Conservation (phyloP, 2,329 filamentous ascomycete species). For the Aspergillus sp. region DNA sequence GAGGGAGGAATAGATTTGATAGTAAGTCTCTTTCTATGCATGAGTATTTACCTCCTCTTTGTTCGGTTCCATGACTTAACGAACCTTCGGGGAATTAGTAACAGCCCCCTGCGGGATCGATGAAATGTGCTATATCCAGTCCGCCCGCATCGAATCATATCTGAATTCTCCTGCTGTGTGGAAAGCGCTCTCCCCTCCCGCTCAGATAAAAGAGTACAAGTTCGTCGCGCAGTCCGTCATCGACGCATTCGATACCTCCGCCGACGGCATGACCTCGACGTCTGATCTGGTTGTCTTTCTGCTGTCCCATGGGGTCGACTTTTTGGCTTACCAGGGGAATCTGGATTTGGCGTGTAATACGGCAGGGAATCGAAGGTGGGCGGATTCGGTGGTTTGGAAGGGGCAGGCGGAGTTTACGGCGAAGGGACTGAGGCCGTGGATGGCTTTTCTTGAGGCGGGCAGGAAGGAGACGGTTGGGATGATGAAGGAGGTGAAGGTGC, state of each 20-base stretch:
- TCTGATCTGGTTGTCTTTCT: conserved; percentile 2
- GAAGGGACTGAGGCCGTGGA: conserved; percentile 18
- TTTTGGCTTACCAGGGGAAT: conserved; percentile 25
- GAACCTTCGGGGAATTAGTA: conserved; percentile 10
- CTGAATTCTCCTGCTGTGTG: conserved; percentile 19
- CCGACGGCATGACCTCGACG: conserved; percentile 14
- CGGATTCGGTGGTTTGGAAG: conserved; percentile 23
- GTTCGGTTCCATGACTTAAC: too few species aligned
- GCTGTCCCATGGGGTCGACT: conserved; percentile 18
- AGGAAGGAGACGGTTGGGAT: conserved; percentile 4
- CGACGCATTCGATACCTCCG: conserved; percentile 12
- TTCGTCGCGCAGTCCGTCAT: conserved; percentile 9
- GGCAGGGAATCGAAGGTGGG: conserved; percentile 24
- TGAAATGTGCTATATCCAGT: conserved; percentile 20
- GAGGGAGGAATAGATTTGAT: conserved; percentile 25
- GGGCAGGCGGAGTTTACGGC: conserved; percentile 24
- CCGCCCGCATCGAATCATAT: conserved; percentile 18
- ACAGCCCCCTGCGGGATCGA: conserved; percentile 21
- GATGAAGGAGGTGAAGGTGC: conserved; percentile 9
- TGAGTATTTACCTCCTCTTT: too few species aligned
- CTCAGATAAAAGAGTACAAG: conserved; percentile 13
- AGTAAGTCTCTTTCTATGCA: conserved; percentile 11
- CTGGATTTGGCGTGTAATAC: conserved; percentile 29
- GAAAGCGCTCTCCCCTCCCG: conserved; percentile 16
- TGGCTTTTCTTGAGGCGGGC: conserved; percentile 6